A percentile compares a stretch with the other conserved stretches of the same genome.
These are phyloP conservation scores for Papiliotrema nemorosa DNA, from an alignment of 1,284 basidiomycete genomes.

Conservation along the genomic window DNA sequence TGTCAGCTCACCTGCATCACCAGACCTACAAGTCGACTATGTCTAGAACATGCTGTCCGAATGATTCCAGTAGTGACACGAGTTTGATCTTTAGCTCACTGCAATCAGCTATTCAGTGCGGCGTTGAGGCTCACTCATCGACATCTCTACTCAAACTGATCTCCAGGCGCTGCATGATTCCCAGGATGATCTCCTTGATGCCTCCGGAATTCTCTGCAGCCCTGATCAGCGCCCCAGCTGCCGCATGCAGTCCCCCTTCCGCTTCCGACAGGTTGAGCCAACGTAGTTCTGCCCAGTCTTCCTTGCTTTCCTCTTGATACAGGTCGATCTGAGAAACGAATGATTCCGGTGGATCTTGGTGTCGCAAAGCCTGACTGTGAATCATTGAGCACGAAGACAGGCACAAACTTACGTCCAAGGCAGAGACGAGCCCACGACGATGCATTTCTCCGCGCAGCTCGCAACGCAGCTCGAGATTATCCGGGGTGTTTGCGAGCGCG, in stretches of 20 bases:
- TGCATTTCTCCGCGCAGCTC: conserved; percentile 74
- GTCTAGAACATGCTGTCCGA: conserved; percentile 60
- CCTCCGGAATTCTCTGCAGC: background rate
- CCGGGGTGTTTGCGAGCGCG: conserved; percentile 71
- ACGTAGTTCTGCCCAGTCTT: conserved; percentile 78
- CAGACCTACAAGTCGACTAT: conserved; percentile 7
- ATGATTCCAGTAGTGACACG: conserved; percentile 62
- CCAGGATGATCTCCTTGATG: background rate
- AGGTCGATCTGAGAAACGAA: conserved; percentile 71
- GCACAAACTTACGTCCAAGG: conserved; percentile 60
- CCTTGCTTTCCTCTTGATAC: conserved; percentile 81
- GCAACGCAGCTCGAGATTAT: conserved; percentile 72
- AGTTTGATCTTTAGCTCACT: conserved; percentile 64
- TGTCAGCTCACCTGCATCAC: background rate
- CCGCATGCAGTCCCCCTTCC: background rate
- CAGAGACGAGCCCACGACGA: conserved; percentile 74
- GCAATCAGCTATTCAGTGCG: background rate
- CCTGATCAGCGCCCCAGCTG: background rate
- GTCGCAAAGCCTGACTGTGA: conserved; percentile 61
- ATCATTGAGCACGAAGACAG: background rate
- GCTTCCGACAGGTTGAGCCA: conserved; percentile 45
- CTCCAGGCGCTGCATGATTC: background rate
- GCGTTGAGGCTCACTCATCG: background rate
- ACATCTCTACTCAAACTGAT: background rate
- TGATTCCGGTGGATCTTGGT: conserved; percentile 68